Conservation (phyloP, 371 early-diverging fungal species). For the Mortierella polycephala region DNA sequence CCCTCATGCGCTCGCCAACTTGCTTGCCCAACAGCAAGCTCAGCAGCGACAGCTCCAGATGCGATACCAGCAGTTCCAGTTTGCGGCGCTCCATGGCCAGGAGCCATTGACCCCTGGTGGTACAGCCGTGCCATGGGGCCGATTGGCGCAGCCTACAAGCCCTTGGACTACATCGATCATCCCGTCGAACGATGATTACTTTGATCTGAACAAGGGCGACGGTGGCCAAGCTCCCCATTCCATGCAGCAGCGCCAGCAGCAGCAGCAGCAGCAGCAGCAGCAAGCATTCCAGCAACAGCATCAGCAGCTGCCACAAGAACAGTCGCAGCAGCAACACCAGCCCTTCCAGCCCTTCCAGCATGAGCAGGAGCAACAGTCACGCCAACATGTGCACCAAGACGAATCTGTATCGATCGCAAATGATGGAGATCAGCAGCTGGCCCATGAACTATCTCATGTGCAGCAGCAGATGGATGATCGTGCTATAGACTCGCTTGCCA, state of each 20-base stretch:
- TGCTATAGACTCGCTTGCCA: constrained; percentile 9
- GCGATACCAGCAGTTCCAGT: constrained; percentile 51
- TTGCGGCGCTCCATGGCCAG: constrained; percentile 24
- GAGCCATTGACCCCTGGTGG: constrained; percentile 42
- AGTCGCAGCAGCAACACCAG: constrained; percentile 37
- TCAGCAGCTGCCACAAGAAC: constrained; percentile 43
- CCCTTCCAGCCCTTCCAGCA: constrained; percentile 45
- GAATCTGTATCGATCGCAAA: not conserved
- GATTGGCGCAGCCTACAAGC: constrained; percentile 40
- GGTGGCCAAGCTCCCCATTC: constrained; percentile 18
- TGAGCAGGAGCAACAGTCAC: constrained; percentile 30
- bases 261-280: constrained; percentile 24
- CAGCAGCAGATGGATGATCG: too few species aligned
- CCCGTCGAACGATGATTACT: constrained; percentile 43
- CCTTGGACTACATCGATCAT: constrained; percentile 52
- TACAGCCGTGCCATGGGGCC: constrained; percentile 38
- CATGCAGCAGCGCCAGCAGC: constrained; percentile 27
- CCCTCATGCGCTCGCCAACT: constrained; percentile 57
- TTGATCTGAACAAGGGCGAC: constrained; percentile 35
- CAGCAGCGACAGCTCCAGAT: constrained; percentile 55
- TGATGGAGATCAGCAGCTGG: too few species aligned
- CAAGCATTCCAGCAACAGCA: constrained; percentile 33
- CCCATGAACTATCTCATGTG: too few species aligned
- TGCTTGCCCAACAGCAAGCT: constrained; percentile 61
- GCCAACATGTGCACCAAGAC: not conserved